Conservation (phyloP, 208 protist genomes). For the Naegleria gruberi region DNA sequence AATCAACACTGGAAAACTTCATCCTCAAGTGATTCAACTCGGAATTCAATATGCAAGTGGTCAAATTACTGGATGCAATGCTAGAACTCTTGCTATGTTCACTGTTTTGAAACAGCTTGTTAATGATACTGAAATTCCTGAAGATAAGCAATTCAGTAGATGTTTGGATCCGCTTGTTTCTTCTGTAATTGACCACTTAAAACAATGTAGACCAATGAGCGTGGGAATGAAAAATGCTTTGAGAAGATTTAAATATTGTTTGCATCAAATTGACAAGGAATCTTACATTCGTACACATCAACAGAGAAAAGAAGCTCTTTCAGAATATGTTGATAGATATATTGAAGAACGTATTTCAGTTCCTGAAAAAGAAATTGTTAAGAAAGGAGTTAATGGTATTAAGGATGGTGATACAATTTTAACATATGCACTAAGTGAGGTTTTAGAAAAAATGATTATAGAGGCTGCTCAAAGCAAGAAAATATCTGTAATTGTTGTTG, state of each 20-base stretch:
- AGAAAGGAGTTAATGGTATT: neutral
- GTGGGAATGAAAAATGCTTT: neutral
- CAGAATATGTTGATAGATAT: neutral
- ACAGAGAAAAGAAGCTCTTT: neutral
- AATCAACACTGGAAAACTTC: neutral
- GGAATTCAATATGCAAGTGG: neutral
- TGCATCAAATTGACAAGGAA: neutral
- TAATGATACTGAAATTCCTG: neutral
- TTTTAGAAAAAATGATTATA: conserved; percentile 49
- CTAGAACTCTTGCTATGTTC: neutral
- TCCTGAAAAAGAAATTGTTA: neutral
- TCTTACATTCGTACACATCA: neutral
- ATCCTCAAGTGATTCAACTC: neutral
- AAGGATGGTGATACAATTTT: conserved; percentile 56
- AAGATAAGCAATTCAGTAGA: neutral
- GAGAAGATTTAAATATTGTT: neutral
- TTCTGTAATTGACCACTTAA: neutral
- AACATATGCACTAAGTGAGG: conserved; percentile 50
- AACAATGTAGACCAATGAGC: neutral
- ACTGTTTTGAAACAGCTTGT: neutral
- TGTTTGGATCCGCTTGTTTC: neutral
- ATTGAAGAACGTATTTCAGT: neutral
- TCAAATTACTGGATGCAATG: neutral
- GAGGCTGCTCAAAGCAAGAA: conserved; percentile 47
- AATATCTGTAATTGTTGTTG: conserved; percentile 84